Conservation (phyloP, 148 eudicot genomes). For the Talinum fruticosum region DNA sequence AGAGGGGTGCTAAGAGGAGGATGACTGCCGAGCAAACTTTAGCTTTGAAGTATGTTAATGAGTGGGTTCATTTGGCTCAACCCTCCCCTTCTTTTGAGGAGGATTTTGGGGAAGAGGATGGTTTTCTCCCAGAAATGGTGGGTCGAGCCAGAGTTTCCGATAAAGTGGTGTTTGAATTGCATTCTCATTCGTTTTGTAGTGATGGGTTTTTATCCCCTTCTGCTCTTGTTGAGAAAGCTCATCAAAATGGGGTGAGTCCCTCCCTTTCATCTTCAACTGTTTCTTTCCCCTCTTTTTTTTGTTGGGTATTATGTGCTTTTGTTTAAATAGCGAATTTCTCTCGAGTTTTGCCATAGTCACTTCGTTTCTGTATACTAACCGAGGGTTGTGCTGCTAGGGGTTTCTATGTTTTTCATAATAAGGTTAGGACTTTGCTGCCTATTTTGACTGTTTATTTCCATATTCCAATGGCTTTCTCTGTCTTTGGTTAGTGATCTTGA, state of each 20-base stretch:
- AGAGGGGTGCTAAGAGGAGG: conserved; percentile 73
- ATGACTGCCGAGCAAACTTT: conserved; percentile 64
- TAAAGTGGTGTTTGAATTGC: conserved; percentile 79
- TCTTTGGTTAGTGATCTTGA: background rate
- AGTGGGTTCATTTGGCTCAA: conserved; percentile 58
- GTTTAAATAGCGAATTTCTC: too few relatives aligned
- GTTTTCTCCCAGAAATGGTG: conserved; percentile 44
- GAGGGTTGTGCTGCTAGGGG: background rate
- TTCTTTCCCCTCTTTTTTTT: background rate
- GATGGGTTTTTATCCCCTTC: conserved; percentile 94
- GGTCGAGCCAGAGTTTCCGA: conserved; percentile 29
- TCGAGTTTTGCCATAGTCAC: background rate
- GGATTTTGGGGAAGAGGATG: conserved; percentile 32
- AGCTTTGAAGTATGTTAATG: conserved; percentile 60
- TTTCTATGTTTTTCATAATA: background rate
- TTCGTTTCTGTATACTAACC: background rate
- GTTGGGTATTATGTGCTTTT: too few relatives aligned
- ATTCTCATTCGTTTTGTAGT: conserved; percentile 82
- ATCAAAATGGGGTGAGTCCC: conserved; percentile 74
- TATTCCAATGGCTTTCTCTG: background rate
- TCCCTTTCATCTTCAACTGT: background rate
- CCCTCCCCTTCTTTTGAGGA: background rate
- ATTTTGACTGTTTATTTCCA: background rate
- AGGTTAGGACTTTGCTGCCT: background rate
- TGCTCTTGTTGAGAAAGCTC: conserved; percentile 89